Conservation (phyloP, 2,329 filamentous ascomycete genomes). For the Diaporthe australafricana region DNA sequence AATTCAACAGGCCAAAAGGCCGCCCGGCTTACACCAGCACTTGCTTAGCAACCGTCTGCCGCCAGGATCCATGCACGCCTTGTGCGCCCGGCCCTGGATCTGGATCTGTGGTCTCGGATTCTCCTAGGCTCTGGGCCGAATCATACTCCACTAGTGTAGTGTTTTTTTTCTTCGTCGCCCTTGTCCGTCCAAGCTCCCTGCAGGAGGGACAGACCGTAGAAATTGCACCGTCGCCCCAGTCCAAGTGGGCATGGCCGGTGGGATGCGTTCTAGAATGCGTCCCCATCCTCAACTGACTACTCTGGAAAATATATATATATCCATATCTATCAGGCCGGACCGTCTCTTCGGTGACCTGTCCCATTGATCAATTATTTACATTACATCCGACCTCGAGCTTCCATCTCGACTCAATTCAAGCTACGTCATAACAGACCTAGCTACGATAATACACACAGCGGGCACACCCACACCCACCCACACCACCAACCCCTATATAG, state of each 20-base stretch:
- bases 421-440: slow-evolving; percentile 12
- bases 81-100: background rate
- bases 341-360: background rate
- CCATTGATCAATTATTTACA: slow-evolving; percentile 23
- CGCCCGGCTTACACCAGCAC: slow-evolving; percentile 16
- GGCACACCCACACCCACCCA: background rate
- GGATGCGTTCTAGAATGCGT: slow-evolving; percentile 1
- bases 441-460: background rate
- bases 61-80: background rate
- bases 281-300: slow-evolving; percentile 12
- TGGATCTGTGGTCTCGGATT: slow-evolving; percentile 8
- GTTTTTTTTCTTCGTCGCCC: slow-evolving; percentile 12
- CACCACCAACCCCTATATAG: background rate
- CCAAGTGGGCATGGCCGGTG: background rate
- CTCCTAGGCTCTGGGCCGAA: slow-evolving; percentile 18
- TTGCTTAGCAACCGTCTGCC: slow-evolving; percentile 13
- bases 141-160: slow-evolving; percentile 14
- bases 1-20: slow-evolving; percentile 9
- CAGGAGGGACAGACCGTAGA: background rate
- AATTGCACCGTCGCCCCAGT: slow-evolving; percentile 12
- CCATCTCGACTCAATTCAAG: background rate
- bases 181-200: slow-evolving; percentile 11
- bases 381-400: slow-evolving; percentile 8
- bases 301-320: slow-evolving; percentile 3
- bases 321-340: background rate